These are phyloP conservation scores for Dactylellina drechsleri DNA, from an alignment of 2,329 filamentous ascomycete genomes.

Conservation along the genomic window DNA sequence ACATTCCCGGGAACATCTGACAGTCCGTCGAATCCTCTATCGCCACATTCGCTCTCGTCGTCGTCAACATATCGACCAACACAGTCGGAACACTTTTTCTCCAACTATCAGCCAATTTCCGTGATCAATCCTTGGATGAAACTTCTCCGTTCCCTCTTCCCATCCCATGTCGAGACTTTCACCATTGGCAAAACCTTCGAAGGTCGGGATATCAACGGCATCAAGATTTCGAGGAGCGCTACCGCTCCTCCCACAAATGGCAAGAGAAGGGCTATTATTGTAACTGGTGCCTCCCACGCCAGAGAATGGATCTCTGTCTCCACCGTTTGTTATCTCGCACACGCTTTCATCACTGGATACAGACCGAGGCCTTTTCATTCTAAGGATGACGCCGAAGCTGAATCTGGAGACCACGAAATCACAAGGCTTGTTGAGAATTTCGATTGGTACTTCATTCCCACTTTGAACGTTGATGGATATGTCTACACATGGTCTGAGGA, in stretches of 20 bases:
- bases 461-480: constrained; percentile 92
- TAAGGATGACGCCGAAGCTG: constrained; percentile 46
- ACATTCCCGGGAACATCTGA: constrained; percentile 71
- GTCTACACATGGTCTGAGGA: constrained; percentile 93
- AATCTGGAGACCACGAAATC: constrained; percentile 63
- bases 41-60: constrained; percentile 54
- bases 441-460: constrained; percentile 88
- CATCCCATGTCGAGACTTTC: constrained; percentile 77
- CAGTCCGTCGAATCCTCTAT: constrained; percentile 56
- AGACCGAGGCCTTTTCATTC: constrained; percentile 70
- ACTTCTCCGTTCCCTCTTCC: constrained; percentile 88
- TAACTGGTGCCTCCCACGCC: constrained; percentile 88
- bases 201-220: constrained; percentile 82
- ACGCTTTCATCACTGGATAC: constrained; percentile 84
- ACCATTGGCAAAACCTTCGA: constrained; percentile 87
- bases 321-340: constrained; percentile 89
- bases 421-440: constrained; percentile 83
- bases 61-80: constrained; percentile 58
- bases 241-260: constrained; percentile 64
- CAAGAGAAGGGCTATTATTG: constrained; percentile 74
- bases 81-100: constrained; percentile 75
- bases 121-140: constrained; percentile 92
- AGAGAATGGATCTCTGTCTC: constrained; percentile 96
- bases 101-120: constrained; percentile 86
- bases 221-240: constrained; percentile 68